A percentile compares a stretch with the other conserved stretches of the same genome.
These are phyloP conservation scores for Scalesia atractyloides DNA, from an alignment of 129 eudicot species.

Conservation along the genomic window DNA sequence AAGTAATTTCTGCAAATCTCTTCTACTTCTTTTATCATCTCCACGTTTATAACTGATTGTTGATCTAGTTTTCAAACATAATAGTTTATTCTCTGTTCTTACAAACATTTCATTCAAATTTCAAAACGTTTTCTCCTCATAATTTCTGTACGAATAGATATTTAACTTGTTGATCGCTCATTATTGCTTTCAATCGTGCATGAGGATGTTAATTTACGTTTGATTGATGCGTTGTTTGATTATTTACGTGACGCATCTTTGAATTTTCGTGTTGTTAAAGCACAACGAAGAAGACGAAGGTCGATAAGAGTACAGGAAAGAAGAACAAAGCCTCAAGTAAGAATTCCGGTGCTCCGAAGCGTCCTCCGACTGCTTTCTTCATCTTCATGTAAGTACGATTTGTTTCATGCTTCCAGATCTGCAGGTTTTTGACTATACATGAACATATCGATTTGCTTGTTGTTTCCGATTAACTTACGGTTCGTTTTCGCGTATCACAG, in stretches of 20 bases:
- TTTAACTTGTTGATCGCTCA: conserved; percentile 6
- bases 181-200: background rate
- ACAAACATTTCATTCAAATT: background rate
- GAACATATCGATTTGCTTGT: conserved; percentile 13
- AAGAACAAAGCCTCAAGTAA: conserved; percentile 33
- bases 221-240: background rate
- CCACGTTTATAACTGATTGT: conserved; percentile 1
- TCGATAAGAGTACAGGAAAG: conserved; percentile 29
- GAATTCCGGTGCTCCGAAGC: conserved; percentile 51
- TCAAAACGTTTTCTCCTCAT: background rate
- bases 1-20: conserved; percentile 27
- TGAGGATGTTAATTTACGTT: background rate
- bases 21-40: background rate
- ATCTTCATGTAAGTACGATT: conserved; percentile 47
- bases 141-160: conserved; percentile 2
- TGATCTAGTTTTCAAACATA: background rate
- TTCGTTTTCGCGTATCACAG: conserved; percentile 25
- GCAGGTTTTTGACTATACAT: background rate
- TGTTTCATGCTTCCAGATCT: background rate
- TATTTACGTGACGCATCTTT: background rate
- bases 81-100: background rate
- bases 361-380: conserved; percentile 56
- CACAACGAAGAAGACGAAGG: conserved; percentile 42
- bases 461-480: background rate
- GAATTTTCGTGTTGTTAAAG: conserved; percentile 28